Evolutionary conservation across 2,329 filamentous ascomycete species (phyloP), one percentile per base, ranked within the genome.

Genomic region (Ampelomyces quisqualis): DNA sequence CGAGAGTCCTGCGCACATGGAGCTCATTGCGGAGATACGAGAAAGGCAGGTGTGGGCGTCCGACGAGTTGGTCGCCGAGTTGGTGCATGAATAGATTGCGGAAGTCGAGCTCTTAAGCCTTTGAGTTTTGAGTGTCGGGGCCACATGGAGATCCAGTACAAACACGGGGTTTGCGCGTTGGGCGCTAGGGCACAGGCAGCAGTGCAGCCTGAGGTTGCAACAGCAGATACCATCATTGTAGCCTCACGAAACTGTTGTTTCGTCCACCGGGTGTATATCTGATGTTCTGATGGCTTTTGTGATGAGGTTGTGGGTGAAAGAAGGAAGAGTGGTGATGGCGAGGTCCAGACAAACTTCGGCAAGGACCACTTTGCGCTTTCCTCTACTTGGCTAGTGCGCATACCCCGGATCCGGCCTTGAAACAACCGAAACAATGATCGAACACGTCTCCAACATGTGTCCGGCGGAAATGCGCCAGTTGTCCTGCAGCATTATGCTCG

Each of bases 1-100:
- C 27, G 57, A 63, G 38, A 55, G 59, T 32, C 50, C 57, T 0
- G 44, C 46, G 33, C 58, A 63, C 28, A 53, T 58, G 52, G 53
- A 54, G 13, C 18, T 14, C n/a, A 58, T 63, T 14, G 41, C 45
- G 11, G 15, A 44, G 14, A 35, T 46, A 19, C 43, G 58, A 6
- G 35, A 30, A 3, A 43, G 53, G 34, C 44, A 47, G 15, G 22
- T 37, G 2, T 63, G 58, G 58, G 51, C 53, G 6, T 59, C 51
- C 3, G 47, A 51, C 7, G 50, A 57, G 37, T 41, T 51, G 22
- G 35, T 53, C 2, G 51, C 46, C 32, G 28, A 43, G 13, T 9
- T 52, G 8, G 8, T 27, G n/a, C 21, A 40, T 8, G 38, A 35
- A 10, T 23, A 21, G 9, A 24, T 17, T 7, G 27, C 42, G 9